Evolutionary conservation across 2,329 filamentous ascomycete genomes (phyloP), one percentile per base, ranked within the genome.

Genomic region (Penicillium aurantiogriseum): DNA sequence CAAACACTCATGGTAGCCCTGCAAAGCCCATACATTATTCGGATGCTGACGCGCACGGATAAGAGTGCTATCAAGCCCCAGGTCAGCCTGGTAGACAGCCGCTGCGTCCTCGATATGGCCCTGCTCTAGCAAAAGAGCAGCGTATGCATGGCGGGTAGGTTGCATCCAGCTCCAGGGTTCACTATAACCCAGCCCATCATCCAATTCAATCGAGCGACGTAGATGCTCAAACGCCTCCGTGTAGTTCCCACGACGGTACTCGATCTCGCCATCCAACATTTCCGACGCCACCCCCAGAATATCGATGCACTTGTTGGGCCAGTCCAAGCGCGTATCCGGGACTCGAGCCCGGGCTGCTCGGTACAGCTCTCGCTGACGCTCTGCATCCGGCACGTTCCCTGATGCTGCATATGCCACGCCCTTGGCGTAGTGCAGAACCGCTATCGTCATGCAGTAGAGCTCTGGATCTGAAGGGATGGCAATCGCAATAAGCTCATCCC

Each of bases 141-240:
- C 88, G 50, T 87, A 87, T 0, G 88, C 88, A 70, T 91, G 88
- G 3, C 88, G 79, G 0, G 85, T 83, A 0, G 88, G 88, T 67
- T 89, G 86, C 88, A 91, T 90, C 88, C 88, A 91, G 0, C 86
- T 87, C 88, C 88, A 91, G 0, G 89, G 89, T 69, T 92, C 89
- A 48, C 88, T 86, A 59, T 89, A 91, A 0, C 84, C 85, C 29
- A 91, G 78, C 0, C 70, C 73, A 64, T 89, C 87, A 60, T 90
- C 86, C 2, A 83, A 78, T 1, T 74, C 67, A 23, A 89, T 84
- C 0, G 87, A 81, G 11, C 76, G 76, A 1, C 81, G 79, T 3
- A 92, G 76, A 51, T 83, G 79, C 3, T 74, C 66, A 67, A 89
- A 91, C 0, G 88, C 88, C 0, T 69, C 47, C 0, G 84, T 80